Base-by-base conservation (phyloP, 2,329 filamentous ascomycete genomes). In the Zymoseptoria passerinii region DNA sequence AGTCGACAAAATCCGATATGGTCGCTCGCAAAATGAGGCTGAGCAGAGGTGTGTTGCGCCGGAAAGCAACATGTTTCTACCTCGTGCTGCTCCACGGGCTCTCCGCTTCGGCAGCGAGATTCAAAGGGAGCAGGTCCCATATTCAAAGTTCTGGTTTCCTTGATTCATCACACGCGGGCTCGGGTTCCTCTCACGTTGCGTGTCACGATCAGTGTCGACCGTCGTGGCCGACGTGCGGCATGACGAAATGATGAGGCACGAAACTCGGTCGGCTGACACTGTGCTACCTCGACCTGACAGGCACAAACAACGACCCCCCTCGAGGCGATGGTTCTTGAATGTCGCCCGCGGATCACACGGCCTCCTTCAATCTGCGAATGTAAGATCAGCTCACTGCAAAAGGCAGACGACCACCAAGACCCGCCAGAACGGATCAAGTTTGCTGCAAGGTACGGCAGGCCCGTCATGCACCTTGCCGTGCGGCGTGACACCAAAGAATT, bases 111-210 rank as follows among this genome's bases (percentile, higher is more conserved):
- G 48, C 19, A n/a, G 35, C 16, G 13, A 44, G 7, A 44, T n/a
- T 10, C 35, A 44, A 3, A 6, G 7, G 35, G 35, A 44, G 23
- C 55, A 49, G 28, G 35, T 44, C 35, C 13, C 13, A 44, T 16
- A 28, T 58, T 55, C 55, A 50, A 58, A 60, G 62, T 64, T 62
- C 60, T 62, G 62, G 62, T 60, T 64, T 59, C 62, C 58, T 62
- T 55, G 50, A 27, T 28, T 44, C 35, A 3, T 23, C 23, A 2
- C 23, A 23, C 23, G 23, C 23, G 23, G 23, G 4, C 23, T 23
- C 23, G 4, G 23, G 23, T 4, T 23, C 35, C 35, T 44, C 13
- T 44, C 35, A 44, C 35, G 16, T 16, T 44, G 35, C n/a, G 13
- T 44, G 35, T 44, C 35, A 44, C 23, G 23, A 23, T 23, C 23